Conservation (phyloP, 2,329 filamentous ascomycete genomes). For the Ophiocordyceps camponoti-floridani region DNA sequence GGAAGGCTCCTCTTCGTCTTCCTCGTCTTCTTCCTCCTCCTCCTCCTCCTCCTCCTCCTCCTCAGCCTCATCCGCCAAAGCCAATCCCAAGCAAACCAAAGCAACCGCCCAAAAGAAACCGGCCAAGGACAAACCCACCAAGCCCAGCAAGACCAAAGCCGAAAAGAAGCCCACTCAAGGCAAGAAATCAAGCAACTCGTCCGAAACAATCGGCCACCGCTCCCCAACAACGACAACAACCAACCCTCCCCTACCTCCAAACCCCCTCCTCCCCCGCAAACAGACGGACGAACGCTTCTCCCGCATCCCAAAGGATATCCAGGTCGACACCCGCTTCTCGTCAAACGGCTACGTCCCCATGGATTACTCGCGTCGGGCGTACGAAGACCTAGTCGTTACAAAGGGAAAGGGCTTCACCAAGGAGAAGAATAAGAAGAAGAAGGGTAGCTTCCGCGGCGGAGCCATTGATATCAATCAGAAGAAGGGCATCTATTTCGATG, state of each 20-base stretch:
- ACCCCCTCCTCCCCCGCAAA: slow-evolving; percentile 22
- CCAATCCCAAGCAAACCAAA: slow-evolving; percentile 8
- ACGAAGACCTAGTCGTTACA: slow-evolving; percentile 75
- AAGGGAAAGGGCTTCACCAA: slow-evolving; percentile 97
- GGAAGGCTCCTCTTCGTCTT: too few relatives aligned
- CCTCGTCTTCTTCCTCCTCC: too few relatives aligned
- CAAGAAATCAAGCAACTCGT: slow-evolving; percentile 20
- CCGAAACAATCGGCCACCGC: slow-evolving; percentile 32
- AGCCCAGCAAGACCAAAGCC: too few relatives aligned
- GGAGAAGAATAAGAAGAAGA: slow-evolving; percentile 98
- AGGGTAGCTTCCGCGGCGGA: slow-evolving; percentile 79
- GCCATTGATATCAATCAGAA: slow-evolving; percentile 65
- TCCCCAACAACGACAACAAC: slow-evolving; percentile 22
- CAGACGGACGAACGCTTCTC: slow-evolving; percentile 55
- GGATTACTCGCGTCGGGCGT: slow-evolving; percentile 76
- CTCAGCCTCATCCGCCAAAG: slow-evolving; percentile 6
- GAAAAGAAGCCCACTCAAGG: too few relatives aligned
- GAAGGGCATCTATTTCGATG: slow-evolving; percentile 88
- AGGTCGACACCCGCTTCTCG: slow-evolving; percentile 48
- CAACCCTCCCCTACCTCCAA: slow-evolving; percentile 33
- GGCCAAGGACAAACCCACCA: too few relatives aligned
- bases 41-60: too few relatives aligned
- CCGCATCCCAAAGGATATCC: slow-evolving; percentile 51
- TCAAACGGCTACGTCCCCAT: slow-evolving; percentile 74
- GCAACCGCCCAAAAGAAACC: too few relatives aligned